Base-by-base conservation (phyloP, 768 basidiomycete genomes). In the Pleurotus salmoneostramineus region DNA sequence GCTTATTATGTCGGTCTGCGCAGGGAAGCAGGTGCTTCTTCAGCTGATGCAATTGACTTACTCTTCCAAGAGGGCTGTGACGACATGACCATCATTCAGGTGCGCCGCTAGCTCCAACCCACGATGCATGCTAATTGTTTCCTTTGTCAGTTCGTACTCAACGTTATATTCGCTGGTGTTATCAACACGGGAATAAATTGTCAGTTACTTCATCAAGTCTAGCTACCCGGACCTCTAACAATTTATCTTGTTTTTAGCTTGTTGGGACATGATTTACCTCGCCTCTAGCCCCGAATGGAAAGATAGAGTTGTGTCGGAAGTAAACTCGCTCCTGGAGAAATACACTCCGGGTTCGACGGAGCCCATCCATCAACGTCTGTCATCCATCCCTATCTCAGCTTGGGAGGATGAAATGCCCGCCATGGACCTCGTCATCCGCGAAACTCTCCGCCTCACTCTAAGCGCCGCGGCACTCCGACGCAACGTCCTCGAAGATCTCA, bases 401-500 rank as follows among this genome's bases (percentile, higher is more conserved):
- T 78, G 76, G 77, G 77, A 78, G 60, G 71, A 72, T 11, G 67
- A 73, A 49, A 69, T 74, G 63, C 75, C 75, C 3, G 61, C 63
- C 8, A n/a, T 76, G 33, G 75, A 77, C 11, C 58, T 69, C 11
- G 64, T 73, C 21, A 69, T 76, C 27, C 71, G 74, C 14, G 76
- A 78, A 59, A 77, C 76, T 1, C 61, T 78, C 4, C 71, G 76
- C 5, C 50, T 77, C 5, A 64, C 66, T 0, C 10, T 67, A 14
- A 66, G 64, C 4, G 66, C 62, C 1, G 69, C 74, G 1, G 58
- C 65, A 0, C 61, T 76, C 27, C 72, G 76, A 8, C 66, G 77
- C 2, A 77, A 77, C 57, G 36, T 74, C 12, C 57, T 58, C 1
- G 66, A 69, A 10, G 72, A 72, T 33, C 43, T 75, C 0, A 50